Evolutionary conservation across 2,329 filamentous ascomycete species (phyloP), one percentile per base, ranked within the genome.

Genomic region (Diatrype stigma): DNA sequence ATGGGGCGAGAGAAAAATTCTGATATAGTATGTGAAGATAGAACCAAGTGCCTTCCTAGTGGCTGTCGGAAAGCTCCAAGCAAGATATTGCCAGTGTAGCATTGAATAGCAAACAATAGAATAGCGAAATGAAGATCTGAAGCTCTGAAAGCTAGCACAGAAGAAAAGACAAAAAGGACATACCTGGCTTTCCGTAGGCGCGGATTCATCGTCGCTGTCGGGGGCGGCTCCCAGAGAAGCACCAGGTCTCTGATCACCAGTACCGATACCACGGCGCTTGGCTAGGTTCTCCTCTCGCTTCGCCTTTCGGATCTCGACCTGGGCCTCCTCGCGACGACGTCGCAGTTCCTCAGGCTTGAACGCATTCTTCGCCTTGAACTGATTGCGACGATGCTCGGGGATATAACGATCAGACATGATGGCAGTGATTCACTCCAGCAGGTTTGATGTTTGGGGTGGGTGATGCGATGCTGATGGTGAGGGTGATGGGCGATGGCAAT

Each of bases 321-420:
- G 94, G 75, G 96, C 92, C 77, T 99, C 94, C 73, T 99, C 94
- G 70, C 94, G 94, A 70, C 94, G 94, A 68, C 94, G 92, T 71
- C 94, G 90, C 61, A 99, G 87, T 79, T 99, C 94, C 73, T 99
- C 94, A 65, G 93, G 93, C 85, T 96, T 96, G 82, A 99, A 97
- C 67, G 90, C 90, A 76, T 90, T 93, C 84, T 96, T 96, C 50
- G 94, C 94, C 87, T 99, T 99, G 86, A 96, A 99, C 79, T 96
- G 92, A 61, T 90, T 96, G 70, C 94, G 92, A 73, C 94, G 91
- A 81, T 99, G 94, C 80, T 99, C 94, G 73, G 94, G 94, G 69
- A 99, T 99, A 80, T 96, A 99, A 68, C 94, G 90, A 74, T 99
- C 94, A 73, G 94, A 89, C 94, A 99, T 99, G 77, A 65, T 86